These are phyloP conservation scores for Entomortierella lignicola DNA, from an alignment of 192 early-diverging fungal species.

Conservation along the genomic window DNA sequence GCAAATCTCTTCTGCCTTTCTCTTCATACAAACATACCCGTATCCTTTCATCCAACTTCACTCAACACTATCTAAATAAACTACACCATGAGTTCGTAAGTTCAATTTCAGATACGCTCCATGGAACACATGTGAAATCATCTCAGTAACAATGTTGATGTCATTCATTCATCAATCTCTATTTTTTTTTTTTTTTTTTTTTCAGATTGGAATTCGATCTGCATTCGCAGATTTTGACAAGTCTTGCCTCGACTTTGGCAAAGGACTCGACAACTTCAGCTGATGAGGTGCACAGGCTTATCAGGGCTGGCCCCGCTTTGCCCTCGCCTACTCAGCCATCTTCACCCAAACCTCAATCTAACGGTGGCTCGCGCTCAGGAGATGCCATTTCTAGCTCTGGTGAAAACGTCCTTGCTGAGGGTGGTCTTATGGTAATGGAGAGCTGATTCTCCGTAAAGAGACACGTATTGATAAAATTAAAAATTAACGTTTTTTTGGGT, in stretches of 20 bases:
- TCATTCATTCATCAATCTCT: not conserved
- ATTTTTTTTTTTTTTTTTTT: not conserved
- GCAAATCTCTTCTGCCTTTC: not conserved
- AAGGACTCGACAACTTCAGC: conserved; percentile 55
- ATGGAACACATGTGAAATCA: not conserved
- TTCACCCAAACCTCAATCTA: conserved; percentile 12
- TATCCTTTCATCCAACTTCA: no score
- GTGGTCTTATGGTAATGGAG: conserved; percentile 29
- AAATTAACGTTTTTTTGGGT: not conserved
- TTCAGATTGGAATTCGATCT: conserved; percentile 63
- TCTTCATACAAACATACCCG: not conserved
- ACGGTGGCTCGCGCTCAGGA: not conserved
- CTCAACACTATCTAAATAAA: not conserved
- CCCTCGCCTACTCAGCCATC: conserved; percentile 32
- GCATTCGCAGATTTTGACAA: conserved; percentile 62
- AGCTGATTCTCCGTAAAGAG: not conserved
- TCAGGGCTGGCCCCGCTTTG: conserved; percentile 55
- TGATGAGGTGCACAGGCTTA: conserved; percentile 57
- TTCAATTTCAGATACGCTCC: not conserved
- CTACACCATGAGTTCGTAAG: conserved; percentile 12
- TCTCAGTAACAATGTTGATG: not conserved
- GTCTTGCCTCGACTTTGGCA: conserved; percentile 61
- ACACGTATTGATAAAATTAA: not conserved
- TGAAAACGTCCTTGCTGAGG: conserved; percentile 21
- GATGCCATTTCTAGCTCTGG: conserved; percentile 17